Base-by-base conservation (phyloP, 2,329 filamentous ascomycete species). In the Podosphaera fusca region DNA sequence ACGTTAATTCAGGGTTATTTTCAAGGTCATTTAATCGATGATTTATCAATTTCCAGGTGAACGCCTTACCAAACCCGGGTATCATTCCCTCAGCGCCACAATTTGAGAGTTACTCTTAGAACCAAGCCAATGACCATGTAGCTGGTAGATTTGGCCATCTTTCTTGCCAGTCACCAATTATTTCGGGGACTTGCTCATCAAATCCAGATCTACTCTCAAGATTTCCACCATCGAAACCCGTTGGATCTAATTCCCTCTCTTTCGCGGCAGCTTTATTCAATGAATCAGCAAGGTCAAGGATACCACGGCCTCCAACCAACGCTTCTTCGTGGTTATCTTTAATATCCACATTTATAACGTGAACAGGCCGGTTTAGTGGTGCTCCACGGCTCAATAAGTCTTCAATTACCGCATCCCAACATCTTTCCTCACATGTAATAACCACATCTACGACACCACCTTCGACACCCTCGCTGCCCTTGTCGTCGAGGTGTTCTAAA, bases 241-340 rank as follows among this genome's bases (percentile, higher is more conserved):
- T 69, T 0, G 76, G 70, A 2, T 80, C 74, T 8, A 74, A 70
- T 45, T 82, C 78, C 58, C 87, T 75, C 70, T 95, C 90, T 67
- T 89, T 81, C 34, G 71, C 74, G 0, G 92, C 92, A 0, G 81
- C 85, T 21, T 79, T 77, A 67, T 96, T 96, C 59, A 98, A 72
- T 36, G 80, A 81, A 65, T 90, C 80, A 0, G 92, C 92, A 40
- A 98, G 75, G 66, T 98, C 92, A 42, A 96, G 75, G 59, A 98
- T 98, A 50, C 87, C 92, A 63, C 84, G 81, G 1, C 92, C 92
- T 8, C 92, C 92, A 1, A 95, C 78, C 30, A 90, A 75, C 0
- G 92, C 92, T 70, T 98, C 92, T 69, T 98, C 90, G 66, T 96
- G 92, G 66, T 96, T 98, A 71, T 98, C 92, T 69, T 85, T 90